These are phyloP conservation scores for Paecilomyces formosus DNA, from an alignment of 2,329 filamentous ascomycete genomes.

Conservation along the genomic window DNA sequence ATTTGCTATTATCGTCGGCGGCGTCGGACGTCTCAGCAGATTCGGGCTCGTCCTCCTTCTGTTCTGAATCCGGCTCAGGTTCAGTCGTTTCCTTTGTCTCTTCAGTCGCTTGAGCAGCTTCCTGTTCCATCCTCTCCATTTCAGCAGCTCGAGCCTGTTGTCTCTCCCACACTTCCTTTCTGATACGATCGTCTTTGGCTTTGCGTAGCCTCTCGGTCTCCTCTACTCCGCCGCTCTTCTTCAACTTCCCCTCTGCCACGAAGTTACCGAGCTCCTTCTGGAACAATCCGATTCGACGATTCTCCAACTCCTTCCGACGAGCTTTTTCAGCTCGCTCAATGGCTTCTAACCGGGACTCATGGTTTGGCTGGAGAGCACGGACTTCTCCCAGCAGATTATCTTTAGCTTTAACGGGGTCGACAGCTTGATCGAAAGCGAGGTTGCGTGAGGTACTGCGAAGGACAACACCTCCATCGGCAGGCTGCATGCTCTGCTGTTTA, in stretches of 20 bases:
- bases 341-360: slow-evolving; percentile 85
- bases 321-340: slow-evolving; percentile 96
- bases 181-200: slow-evolving; percentile 77
- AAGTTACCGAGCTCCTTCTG: slow-evolving; percentile 79
- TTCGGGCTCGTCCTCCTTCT: slow-evolving; percentile 1
- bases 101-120: slow-evolving; percentile 16
- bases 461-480: slow-evolving; percentile 36
- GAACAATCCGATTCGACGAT: slow-evolving; percentile 65
- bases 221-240: slow-evolving; percentile 92
- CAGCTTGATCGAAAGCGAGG: slow-evolving; percentile 41
- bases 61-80: slow-evolving; percentile 3
- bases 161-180: slow-evolving; percentile 62
- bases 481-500: slow-evolving; percentile 85
- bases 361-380: slow-evolving; percentile 85
- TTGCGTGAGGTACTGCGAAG: slow-evolving; percentile 46
- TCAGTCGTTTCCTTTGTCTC: slow-evolving; percentile 6
- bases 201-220: slow-evolving; percentile 81
- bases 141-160: slow-evolving; percentile 46
- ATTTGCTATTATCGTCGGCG: slow-evolving; percentile 2
- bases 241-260: slow-evolving; percentile 82
- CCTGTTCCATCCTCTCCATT: slow-evolving; percentile 31
- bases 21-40: slow-evolving; percentile 3
- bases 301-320: slow-evolving; percentile 79
- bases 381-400: slow-evolving; percentile 90
- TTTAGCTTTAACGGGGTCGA: slow-evolving; percentile 75